phyloP scores from a whole-genome alignment of 2,329 filamentous ascomycete genomes.

The Fusarium clavum region DNA sequence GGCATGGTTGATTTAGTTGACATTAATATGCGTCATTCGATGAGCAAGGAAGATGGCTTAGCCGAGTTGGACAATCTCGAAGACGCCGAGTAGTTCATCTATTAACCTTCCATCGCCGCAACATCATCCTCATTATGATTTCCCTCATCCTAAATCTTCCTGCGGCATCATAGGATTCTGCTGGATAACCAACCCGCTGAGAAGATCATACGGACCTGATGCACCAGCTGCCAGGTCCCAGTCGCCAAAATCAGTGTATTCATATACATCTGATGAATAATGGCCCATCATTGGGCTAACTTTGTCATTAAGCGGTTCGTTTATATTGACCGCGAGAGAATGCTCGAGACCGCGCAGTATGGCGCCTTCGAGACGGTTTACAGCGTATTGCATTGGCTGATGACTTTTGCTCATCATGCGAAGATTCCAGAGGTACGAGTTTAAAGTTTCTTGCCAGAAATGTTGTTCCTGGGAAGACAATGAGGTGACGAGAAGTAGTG shows the following conservation, averaged over 20 bases:
- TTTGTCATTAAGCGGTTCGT: constrained; percentile 49
- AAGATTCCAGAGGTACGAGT: constrained; percentile 51
- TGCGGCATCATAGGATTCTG: constrained; percentile 41
- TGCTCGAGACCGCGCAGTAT: constrained; percentile 54
- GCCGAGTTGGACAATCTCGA: constrained; percentile 36
- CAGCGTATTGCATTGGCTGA: constrained; percentile 53
- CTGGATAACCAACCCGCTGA: constrained; percentile 44
- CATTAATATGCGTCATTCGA: constrained; percentile 42
- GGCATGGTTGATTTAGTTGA: constrained; percentile 46
- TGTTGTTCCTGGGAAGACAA: constrained; percentile 48
- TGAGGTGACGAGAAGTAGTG: constrained; percentile 52
- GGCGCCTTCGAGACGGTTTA: constrained; percentile 53
- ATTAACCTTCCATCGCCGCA: constrained; percentile 10
- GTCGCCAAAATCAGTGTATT: constrained; percentile 51
- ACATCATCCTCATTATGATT: background rate
- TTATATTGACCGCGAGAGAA: constrained; percentile 51
- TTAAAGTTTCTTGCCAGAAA: constrained; percentile 51
- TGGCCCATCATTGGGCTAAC: constrained; percentile 47
- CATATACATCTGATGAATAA: constrained; percentile 45
- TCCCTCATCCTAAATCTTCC: constrained; percentile 40
- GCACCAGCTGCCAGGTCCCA: constrained; percentile 48
- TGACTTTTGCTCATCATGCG: constrained; percentile 52
- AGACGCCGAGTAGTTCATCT: constrained; percentile 35
- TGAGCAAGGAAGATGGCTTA: constrained; percentile 25
- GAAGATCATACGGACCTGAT: constrained; percentile 48